Base-by-base conservation (phyloP, 2,329 filamentous ascomycete genomes). In the Pseudocercospora pini-densiflorae region DNA sequence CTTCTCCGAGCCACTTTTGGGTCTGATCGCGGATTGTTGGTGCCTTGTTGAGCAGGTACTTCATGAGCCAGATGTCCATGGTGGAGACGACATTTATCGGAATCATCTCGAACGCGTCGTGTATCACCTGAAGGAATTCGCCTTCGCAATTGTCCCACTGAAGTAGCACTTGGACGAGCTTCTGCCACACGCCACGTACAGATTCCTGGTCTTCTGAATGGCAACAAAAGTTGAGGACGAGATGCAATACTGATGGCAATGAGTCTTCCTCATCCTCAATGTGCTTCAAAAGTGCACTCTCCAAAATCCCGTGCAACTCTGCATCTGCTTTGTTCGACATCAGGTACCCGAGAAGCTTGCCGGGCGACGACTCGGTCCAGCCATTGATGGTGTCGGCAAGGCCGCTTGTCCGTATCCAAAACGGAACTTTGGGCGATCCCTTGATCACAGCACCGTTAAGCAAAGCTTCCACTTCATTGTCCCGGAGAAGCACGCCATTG, bases 221-320 rank as follows among this genome's bases (percentile, higher is more conserved):
- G 19, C 12, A 14, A 60, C 68, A 71, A 55, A 66, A 73, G 43
- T 73, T 64, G 21, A 70, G 59, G 19, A 67, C 62, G 45, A 74
- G 57, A 49, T 63, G 53, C 43, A 73, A 53, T 12, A 73, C 45
- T 12, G 70, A 61, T 5, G 51, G 27, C 23, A 74, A 61, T 5
- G 62, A 61, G 12, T 72, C 60, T 36, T 72, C 64, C 61, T 74
- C 72, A n/a, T 51, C 23, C 36, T 70, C 68, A 62, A 71, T 67
- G 49, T 70, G 61, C 14, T 31, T 16, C 12, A 69, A 21, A 9
- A 73, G 43, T 29, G 61, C 61, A 5, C 36, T 19, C 31, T 62
- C 59, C 29, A 70, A 47, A 7, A 54, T 2, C 2, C 8, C 23
- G 6, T 24, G 31, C 19, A 72, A 43, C 29, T n/a, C 31, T 24